Evolutionary conservation across 2,329 filamentous ascomycete genomes (phyloP), one percentile per base, ranked within the genome.

Genomic region (Nemania bipapillata): DNA sequence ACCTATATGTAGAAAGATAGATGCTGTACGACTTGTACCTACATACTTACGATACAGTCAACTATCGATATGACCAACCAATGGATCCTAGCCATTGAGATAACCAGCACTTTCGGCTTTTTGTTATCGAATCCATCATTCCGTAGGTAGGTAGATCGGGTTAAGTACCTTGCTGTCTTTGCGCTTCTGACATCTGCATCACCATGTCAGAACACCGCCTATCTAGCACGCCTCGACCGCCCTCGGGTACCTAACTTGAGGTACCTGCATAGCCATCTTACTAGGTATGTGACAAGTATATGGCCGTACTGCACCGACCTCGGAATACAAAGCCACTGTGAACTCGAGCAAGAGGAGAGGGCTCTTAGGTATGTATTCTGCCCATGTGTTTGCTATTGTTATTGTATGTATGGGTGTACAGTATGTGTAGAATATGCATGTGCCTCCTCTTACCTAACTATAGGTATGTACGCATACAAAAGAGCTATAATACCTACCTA

Each of bases 291-390:
- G n/a, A n/a, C n/a, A n/a, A n/a, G n/a, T n/a, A n/a, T n/a, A n/a
- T n/a, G n/a, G n/a, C n/a, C n/a, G n/a, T n/a, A n/a, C n/a, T n/a
- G n/a, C n/a, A 40, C 8, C 8, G 37, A 50, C 59, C 50, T 35
- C 30, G 17, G 20, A 37, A 58, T 47, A 52, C 35, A 54, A 50
- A 42, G 22, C 9, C 8, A 17, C 37, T 40, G 37, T 40, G 37
- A 55, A 40, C 47, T 66, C 58, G 58, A 66, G 35, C 52, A 63
- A 40, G 37, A 37, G 50, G 28, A 50, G 42, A 24, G 45, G 20
- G 20, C 22, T 26, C 12, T 24, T 7, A 17, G 9, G 26, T 20
- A 20, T 56, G 9, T 40, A 5, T 12, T 3, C 30, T 9, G 9
- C 30, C 30, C 9, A 32, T 9, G n/a, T n/a, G n/a, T n/a, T n/a